Evolutionary conservation across 2,329 filamentous ascomycete species (phyloP).

Genomic region (Penicillium hordei): DNA sequence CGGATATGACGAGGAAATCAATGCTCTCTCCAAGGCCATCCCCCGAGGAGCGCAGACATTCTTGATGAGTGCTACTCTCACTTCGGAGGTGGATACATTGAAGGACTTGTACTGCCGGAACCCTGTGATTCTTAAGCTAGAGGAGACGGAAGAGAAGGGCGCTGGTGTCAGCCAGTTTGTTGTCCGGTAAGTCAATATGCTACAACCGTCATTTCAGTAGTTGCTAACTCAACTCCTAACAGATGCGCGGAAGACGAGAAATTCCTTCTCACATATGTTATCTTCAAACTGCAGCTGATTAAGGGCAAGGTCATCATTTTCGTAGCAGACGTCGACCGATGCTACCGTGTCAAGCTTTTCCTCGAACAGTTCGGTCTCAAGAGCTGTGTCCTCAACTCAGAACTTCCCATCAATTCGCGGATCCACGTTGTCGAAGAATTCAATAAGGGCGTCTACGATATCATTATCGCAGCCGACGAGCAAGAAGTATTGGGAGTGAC

Average conservation of each 20-base stretch:
- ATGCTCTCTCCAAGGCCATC: constrained; percentile 72
- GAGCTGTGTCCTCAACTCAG: constrained; percentile 89
- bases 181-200: constrained; percentile 60
- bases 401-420: constrained; percentile 87
- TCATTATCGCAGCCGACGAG: constrained; percentile 94
- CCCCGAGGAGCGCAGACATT: constrained; percentile 86
- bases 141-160: constrained; percentile 75
- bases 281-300: constrained; percentile 91
- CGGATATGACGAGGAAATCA: constrained; percentile 87
- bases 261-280: constrained; percentile 86
- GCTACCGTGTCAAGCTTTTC: constrained; percentile 90
- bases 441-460: constrained; percentile 95
- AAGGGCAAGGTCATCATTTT: constrained; percentile 88
- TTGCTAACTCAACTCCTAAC: constrained; percentile 13
- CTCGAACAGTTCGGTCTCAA: constrained; percentile 96
- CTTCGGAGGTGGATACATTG: constrained; percentile 79
- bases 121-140: constrained; percentile 76
- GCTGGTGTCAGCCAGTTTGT: constrained; percentile 82
- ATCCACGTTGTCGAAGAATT: constrained; percentile 97
- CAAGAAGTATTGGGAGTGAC: constrained; percentile 71
- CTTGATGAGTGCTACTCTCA: constrained; percentile 91
- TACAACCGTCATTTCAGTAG: constrained; percentile 14
- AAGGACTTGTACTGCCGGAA: constrained; percentile 82
- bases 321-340: constrained; percentile 82
- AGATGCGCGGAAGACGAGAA: constrained; percentile 96